phyloP scores from a whole-genome alignment of 768 basidiomycete genomes.

The Amanita polypyramis region DNA sequence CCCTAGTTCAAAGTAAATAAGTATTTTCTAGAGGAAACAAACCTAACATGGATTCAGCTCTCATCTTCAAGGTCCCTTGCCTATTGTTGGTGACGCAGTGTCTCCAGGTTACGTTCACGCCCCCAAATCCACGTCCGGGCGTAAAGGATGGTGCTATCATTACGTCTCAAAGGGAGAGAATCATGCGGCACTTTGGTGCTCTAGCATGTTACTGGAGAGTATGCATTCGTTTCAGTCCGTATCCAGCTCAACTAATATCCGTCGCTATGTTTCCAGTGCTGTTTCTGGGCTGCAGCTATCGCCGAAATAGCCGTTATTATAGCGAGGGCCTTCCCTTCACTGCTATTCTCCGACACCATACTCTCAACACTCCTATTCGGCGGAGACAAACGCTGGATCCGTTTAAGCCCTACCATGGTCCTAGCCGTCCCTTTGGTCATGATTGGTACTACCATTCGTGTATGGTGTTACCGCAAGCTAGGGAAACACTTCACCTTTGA shows the following conservation, averaged over 20 bases:
- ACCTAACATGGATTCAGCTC: neutral
- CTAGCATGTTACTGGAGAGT: neutral
- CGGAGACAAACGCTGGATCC: constrained; percentile 6
- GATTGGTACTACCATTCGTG: constrained; percentile 5
- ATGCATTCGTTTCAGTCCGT: neutral
- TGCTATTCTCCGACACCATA: constrained; percentile 2
- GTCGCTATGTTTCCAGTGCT: constrained; percentile 12
- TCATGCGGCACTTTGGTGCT: neutral
- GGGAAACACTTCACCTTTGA: constrained; percentile 42
- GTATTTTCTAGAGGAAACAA: no score
- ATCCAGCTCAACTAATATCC: neutral
- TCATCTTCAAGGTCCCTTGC: neutral
- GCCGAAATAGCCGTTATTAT: constrained; percentile 13
- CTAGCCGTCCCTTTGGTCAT: constrained; percentile 9
- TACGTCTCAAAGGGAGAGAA: neutral
- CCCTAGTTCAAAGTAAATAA: no score
- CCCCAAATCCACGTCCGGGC: neutral
- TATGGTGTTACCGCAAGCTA: constrained; percentile 32
- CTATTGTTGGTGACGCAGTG: neutral
- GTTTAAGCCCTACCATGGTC: constrained; percentile 4
- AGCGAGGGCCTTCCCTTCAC: constrained; percentile 9
- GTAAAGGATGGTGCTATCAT: neutral
- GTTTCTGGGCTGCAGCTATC: constrained; percentile 13
- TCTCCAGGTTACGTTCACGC: neutral
- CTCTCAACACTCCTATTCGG: constrained; percentile 3